phyloP scores from a whole-genome alignment of 192 early-diverging fungal species.

The Thoreauomyces humboldtii region DNA sequence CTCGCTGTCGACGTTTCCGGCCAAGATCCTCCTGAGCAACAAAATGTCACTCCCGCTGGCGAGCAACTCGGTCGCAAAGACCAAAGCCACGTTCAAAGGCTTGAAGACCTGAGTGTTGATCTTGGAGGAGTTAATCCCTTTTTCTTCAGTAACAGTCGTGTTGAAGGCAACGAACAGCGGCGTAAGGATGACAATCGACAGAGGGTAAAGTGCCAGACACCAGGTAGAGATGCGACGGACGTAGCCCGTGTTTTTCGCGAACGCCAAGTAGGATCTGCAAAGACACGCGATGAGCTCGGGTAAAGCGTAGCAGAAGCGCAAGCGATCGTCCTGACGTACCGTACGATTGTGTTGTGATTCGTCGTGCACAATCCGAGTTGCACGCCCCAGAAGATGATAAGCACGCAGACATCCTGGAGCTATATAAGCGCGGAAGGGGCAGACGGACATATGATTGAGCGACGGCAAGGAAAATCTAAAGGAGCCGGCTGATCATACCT shows the following conservation, averaged over 20 bases:
- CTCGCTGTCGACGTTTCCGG: neutral
- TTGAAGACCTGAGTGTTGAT: neutral
- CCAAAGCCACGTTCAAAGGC: constrained; percentile 1
- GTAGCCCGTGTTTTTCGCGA: neutral
- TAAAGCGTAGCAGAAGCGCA: neutral
- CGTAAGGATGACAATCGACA: neutral
- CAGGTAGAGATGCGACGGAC: neutral
- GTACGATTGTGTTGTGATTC: neutral
- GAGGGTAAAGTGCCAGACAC: neutral
- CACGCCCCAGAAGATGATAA: constrained; percentile 7
- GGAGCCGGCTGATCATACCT: too few species aligned
- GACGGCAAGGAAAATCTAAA: too few species aligned
- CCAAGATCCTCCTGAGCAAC: neutral
- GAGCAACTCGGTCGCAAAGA: constrained; percentile 4
- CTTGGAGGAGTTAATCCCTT: neutral
- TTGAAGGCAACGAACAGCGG: neutral
- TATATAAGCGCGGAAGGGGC: neutral
- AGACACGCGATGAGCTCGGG: too few species aligned
- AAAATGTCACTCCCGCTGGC: neutral
- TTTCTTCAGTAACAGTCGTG: neutral
- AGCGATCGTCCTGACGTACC: neutral
- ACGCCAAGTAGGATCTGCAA: neutral
- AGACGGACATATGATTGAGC: too few species aligned
- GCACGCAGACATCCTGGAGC: neutral
- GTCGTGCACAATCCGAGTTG: neutral